Conservation (phyloP, 176 grass and related monocot species). For the Carex littledalei region DNA sequence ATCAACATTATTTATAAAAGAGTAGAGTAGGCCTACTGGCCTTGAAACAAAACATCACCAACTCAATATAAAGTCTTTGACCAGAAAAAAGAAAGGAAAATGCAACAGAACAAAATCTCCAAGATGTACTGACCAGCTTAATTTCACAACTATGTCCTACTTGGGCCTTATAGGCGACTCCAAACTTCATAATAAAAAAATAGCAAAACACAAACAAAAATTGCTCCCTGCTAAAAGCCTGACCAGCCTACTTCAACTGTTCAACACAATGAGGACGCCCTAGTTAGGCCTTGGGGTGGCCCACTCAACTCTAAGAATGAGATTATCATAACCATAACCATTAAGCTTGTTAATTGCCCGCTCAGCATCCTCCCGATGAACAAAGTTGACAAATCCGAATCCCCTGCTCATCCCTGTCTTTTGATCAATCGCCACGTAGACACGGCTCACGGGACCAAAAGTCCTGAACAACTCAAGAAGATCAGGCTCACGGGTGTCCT, state of each 20-base stretch:
- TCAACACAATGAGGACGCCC: neutral
- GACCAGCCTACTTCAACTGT: neutral
- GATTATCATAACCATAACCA: slow-evolving; percentile 50
- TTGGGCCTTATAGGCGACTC: neutral
- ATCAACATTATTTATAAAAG: neutral
- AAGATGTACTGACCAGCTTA: neutral
- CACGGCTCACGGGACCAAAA: slow-evolving; percentile 40
- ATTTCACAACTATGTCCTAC: neutral
- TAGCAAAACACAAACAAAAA: neutral
- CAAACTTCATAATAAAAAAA: neutral
- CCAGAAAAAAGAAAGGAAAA: neutral
- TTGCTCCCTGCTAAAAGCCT: neutral
- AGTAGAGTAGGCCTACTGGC: neutral
- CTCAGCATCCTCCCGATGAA: slow-evolving; percentile 43
- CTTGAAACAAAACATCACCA: neutral
- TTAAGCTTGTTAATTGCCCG: slow-evolving; percentile 53
- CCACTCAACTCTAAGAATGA: slow-evolving; percentile 50
- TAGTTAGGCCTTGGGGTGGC: slow-evolving; percentile 44
- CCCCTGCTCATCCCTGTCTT: slow-evolving; percentile 39
- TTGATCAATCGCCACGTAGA: slow-evolving; percentile 44
- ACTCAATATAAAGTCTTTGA: neutral
- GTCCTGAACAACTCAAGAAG: slow-evolving; percentile 40
- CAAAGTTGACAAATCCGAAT: slow-evolving; percentile 49
- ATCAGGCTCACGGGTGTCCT: slow-evolving; percentile 53
- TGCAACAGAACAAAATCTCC: neutral